A percentile compares a stretch with the other conserved stretches of the same genome.
Conservation (phyloP, 768 basidiomycete species). For the Lactarius vividus region DNA sequence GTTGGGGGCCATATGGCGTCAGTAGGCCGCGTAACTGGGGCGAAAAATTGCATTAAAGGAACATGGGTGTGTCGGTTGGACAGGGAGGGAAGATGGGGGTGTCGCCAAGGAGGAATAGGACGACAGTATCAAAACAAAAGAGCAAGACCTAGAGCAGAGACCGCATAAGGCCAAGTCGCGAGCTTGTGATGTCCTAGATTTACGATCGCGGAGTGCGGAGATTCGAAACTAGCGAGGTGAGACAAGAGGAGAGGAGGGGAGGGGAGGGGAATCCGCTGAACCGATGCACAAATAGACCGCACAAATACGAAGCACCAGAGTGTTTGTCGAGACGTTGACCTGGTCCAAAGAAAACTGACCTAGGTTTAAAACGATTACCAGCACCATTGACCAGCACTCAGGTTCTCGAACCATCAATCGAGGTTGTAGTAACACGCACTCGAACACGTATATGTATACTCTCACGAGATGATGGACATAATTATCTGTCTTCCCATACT, state of each 20-base stretch:
- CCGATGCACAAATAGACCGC: neutral
- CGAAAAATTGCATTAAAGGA: neutral
- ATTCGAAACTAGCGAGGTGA: neutral
- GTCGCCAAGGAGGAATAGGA: neutral
- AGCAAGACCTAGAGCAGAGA: neutral
- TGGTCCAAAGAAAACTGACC: neutral
- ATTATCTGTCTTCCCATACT: neutral
- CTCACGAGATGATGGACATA: neutral
- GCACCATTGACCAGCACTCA: too few relatives aligned
- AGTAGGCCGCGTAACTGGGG: neutral
- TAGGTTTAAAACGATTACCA: neutral
- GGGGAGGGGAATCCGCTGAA: neutral
- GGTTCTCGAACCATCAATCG: neutral
- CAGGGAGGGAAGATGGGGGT: neutral
- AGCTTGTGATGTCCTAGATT: conserved; percentile 14
- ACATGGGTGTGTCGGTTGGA: neutral
- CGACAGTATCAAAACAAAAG: neutral
- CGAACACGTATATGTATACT: neutral
- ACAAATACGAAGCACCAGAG: neutral
- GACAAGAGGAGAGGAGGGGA: neutral
- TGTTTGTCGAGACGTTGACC: neutral
- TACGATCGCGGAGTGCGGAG: conserved; percentile 12
- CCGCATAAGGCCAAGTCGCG: neutral
- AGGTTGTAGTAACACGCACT: too few relatives aligned
- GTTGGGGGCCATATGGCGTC: neutral